phyloP scores from a whole-genome alignment of 1,284 basidiomycete genomes.

The Ceratobasidium theobromae region DNA sequence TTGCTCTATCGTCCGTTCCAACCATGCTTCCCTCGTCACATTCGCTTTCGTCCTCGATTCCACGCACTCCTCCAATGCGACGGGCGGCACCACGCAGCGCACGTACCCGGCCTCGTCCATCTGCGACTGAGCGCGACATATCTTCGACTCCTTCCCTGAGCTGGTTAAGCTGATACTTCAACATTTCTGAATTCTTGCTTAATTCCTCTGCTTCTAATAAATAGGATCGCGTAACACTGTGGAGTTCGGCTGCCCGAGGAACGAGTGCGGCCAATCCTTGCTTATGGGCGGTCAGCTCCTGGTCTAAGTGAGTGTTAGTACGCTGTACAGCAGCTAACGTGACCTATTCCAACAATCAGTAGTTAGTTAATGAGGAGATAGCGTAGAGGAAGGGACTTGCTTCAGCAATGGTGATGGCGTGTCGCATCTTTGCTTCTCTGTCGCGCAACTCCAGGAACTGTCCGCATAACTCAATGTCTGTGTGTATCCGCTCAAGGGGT shows the following conservation, averaged over 20 bases:
- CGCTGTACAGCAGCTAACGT: constrained; percentile 26
- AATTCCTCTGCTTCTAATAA: constrained; percentile 29
- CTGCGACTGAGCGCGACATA: constrained; percentile 28
- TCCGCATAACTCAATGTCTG: constrained; percentile 34
- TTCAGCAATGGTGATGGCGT: constrained; percentile 31
- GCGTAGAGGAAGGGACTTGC: constrained; percentile 6
- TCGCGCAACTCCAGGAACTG: constrained; percentile 33
- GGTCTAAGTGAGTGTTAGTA: constrained; percentile 32
- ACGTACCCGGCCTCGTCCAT: constrained; percentile 27
- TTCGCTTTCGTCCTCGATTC: constrained; percentile 26
- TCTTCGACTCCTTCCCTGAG: constrained; percentile 32
- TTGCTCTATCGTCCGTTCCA: neutral
- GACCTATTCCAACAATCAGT: neutral
- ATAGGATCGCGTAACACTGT: constrained; percentile 19
- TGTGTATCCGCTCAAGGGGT: constrained; percentile 28
- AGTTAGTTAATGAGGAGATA: neutral
- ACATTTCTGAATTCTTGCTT: constrained; percentile 25
- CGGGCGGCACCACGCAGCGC: constrained; percentile 23
- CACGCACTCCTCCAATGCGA: constrained; percentile 25
- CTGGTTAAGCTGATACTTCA: constrained; percentile 35
- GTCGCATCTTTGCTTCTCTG: constrained; percentile 33
- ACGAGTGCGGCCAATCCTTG: constrained; percentile 32
- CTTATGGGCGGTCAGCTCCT: constrained; percentile 30
- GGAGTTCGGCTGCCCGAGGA: constrained; percentile 23
- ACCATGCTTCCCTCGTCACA: constrained; percentile 7